Evolutionary conservation across 371 early-diverging fungal genomes (phyloP).

Genomic region (Rhizopus sp.): DNA sequence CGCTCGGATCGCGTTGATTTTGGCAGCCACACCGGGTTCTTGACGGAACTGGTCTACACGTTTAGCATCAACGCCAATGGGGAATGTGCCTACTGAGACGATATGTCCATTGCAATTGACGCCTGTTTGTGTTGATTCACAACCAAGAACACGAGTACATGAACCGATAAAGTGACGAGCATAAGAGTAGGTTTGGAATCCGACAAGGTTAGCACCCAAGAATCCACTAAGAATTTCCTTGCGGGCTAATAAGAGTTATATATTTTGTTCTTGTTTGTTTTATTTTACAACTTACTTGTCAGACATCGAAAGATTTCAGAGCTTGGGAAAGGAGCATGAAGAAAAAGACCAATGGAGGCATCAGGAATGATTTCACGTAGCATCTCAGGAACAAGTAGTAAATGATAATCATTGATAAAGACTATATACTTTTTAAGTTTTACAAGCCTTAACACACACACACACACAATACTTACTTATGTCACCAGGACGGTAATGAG

Average conservation of each 20-base stretch:
- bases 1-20: constrained; percentile 78
- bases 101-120: constrained; percentile 76
- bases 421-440: constrained; percentile 55
- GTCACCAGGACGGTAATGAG: constrained; percentile 83
- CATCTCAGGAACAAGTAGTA: constrained; percentile 90
- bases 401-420: constrained; percentile 99
- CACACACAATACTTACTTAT: constrained; percentile 67
- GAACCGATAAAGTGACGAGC: constrained; percentile 95
- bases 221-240: constrained; percentile 91
- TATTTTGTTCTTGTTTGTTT: no score
- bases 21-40: constrained; percentile 61
- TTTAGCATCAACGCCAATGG: constrained; percentile 96
- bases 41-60: constrained; percentile 47
- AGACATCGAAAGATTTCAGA: constrained; percentile 94
- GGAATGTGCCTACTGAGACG: constrained; percentile 88
- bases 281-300: constrained; percentile 72
- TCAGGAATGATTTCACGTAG: constrained; percentile 77
- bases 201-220: constrained; percentile 88
- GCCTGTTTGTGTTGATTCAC: constrained; percentile 85
- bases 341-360: constrained; percentile 94
- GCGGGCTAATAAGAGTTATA: constrained; percentile 55
- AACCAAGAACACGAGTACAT: constrained; percentile 89
- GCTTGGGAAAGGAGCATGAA: constrained; percentile 97
- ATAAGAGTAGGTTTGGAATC: constrained; percentile 97
- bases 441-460: not conserved